These are phyloP conservation scores for Monosporascus ibericus DNA, from an alignment of 2,329 filamentous ascomycete genomes.

Conservation along the genomic window DNA sequence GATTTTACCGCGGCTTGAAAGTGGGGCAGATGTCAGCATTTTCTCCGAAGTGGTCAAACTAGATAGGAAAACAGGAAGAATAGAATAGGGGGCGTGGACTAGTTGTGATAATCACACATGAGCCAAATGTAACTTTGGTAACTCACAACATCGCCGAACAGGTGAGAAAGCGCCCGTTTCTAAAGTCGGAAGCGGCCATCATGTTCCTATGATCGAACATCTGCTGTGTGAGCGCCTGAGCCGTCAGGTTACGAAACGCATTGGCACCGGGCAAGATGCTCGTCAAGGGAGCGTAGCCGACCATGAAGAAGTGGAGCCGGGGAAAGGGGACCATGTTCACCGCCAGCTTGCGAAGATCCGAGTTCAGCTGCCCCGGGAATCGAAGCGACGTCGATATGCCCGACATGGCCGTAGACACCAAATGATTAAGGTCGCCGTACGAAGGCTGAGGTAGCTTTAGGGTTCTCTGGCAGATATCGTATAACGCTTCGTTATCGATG, in stretches of 20 bases:
- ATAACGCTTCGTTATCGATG: slow-evolving; percentile 99
- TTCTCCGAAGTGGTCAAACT: slow-evolving; percentile 18
- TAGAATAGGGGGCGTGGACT: not conserved
- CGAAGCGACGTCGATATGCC: slow-evolving; percentile 97
- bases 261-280: slow-evolving; percentile 67
- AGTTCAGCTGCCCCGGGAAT: slow-evolving; percentile 99
- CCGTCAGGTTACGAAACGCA: slow-evolving; percentile 95
- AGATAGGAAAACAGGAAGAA: not conserved
- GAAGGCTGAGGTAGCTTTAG: slow-evolving; percentile 98
- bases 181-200: slow-evolving; percentile 99
- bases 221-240: slow-evolving; percentile 98
- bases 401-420: slow-evolving; percentile 99
- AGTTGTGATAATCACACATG: too few relatives aligned
- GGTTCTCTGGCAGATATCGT: slow-evolving; percentile 99
- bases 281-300: slow-evolving; percentile 97
- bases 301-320: slow-evolving; percentile 99
- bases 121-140: not conserved
- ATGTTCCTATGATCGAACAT: slow-evolving; percentile 99
- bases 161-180: slow-evolving; percentile 98
- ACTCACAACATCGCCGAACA: slow-evolving; percentile 96
- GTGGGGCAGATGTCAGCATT: not conserved
- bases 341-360: slow-evolving; percentile 96
- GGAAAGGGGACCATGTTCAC: slow-evolving; percentile 99
- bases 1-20: slow-evolving; percentile 82
- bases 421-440: slow-evolving; percentile 98